These are phyloP conservation scores for Pestalotiopsis sp. DNA, from an alignment of 2,329 filamentous ascomycete genomes.

Conservation along the genomic window DNA sequence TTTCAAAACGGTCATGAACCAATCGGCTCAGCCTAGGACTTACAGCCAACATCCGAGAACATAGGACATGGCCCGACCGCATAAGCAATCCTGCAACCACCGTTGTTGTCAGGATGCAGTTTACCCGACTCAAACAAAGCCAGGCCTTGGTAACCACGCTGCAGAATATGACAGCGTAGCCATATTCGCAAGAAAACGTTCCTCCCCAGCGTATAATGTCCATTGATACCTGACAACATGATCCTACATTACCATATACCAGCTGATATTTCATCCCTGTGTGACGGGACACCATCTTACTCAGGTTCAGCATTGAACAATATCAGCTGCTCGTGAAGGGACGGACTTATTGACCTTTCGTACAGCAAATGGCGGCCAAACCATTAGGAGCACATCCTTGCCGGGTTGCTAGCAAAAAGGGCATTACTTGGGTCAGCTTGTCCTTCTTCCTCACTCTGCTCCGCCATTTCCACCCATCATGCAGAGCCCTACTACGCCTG, in stretches of 20 bases:
- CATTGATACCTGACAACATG: background rate
- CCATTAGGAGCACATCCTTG: background rate
- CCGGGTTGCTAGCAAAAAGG: background rate
- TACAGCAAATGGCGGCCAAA: background rate
- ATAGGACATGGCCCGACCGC: background rate
- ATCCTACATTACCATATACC: background rate
- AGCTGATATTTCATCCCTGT: background rate
- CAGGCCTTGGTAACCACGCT: background rate
- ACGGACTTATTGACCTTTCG: background rate
- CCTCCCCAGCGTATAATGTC: background rate
- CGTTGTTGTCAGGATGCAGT: background rate
- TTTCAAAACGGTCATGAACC: background rate
- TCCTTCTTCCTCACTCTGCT: background rate
- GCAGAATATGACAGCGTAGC: background rate
- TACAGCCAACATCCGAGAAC: background rate
- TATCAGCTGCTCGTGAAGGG: background rate
- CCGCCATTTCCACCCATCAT: slow-evolving; percentile 6
- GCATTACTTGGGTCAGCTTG: background rate
- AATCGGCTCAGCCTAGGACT: background rate
- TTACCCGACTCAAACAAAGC: background rate
- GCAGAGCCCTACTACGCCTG: background rate
- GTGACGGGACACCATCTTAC: background rate
- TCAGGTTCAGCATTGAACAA: background rate
- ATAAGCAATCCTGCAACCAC: background rate
- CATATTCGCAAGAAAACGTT: background rate